Conservation (phyloP, 345 rosid species). For the Hirschfeldia incana region DNA sequence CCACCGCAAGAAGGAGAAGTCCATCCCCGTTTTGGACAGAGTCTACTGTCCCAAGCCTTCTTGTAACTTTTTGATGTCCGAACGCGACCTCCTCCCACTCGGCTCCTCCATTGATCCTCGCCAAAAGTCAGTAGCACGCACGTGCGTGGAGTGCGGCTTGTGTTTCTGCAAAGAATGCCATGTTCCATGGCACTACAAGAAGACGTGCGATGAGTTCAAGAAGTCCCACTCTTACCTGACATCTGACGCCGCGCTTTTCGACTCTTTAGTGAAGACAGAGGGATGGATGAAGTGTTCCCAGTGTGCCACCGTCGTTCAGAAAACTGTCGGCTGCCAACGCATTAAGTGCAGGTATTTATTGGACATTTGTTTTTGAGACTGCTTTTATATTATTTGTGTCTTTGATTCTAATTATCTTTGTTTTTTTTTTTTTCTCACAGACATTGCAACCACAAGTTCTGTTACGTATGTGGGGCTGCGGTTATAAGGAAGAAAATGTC, state of each 20-base stretch:
- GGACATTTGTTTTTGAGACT: neutral
- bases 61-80: neutral
- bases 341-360: neutral
- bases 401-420: neutral
- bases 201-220: neutral
- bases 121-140: neutral
- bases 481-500: neutral
- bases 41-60: neutral
- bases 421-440: neutral
- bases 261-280: neutral
- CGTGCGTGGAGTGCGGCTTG: neutral
- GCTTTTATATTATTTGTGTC: neutral
- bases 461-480: neutral
- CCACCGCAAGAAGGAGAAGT: neutral
- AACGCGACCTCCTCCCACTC: neutral
- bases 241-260: neutral
- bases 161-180: neutral
- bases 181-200: neutral
- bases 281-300: neutral
- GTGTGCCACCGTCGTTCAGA: neutral
- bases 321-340: neutral
- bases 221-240: neutral
- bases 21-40: neutral
- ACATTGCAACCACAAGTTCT: neutral
- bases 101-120: neutral